Base-by-base conservation (phyloP, 2,329 filamentous ascomycete genomes). In the Fusarium anguioides region DNA sequence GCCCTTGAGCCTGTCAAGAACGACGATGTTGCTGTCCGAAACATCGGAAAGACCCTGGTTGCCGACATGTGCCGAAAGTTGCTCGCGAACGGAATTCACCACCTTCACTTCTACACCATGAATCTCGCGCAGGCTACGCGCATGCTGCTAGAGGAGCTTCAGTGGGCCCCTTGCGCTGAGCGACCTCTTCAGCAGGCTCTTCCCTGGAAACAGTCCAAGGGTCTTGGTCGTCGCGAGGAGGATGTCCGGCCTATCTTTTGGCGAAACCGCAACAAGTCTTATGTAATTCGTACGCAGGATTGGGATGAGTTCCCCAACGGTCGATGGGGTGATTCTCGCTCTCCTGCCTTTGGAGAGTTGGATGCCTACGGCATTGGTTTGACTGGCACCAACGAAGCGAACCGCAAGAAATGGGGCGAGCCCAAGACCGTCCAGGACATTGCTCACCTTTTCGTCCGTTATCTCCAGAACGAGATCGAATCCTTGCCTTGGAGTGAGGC, bases 251-350 rank as follows among this genome's bases (percentile, higher is more conserved):
- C 96, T 31, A 97, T 99, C 71, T 99, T 99, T 86, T 99, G 96
- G 96, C 90, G 95, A 72, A 97, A 98, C 81, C 89, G 96, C 59
- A 96, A 97, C 80, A 94, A 96, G 76, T 97, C 94, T 6, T 99
- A 99, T 74, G 90, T 99, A 54, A 89, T 93, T 55, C 93, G 96
- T 54, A 99, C 96, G 1, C 94, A 97, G 77, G 95, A 97, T 72
- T 99, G 96, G 96, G 96, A 99, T 74, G 96, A 99, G 78, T 99
- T 97, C 74, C 96, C 96, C 55, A 99, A 99, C 83, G 96, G 96
- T 44, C 91, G 96, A 79, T 99, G 96, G 96, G 96, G 96, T 80
- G 96, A 99, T 79, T 95, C 94, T 50, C 88, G 96, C 68, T 98
- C 95, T 59, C 96, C 96, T 63, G 96, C 96, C 48, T 99, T 97